Evolutionary conservation across 768 basidiomycete species (phyloP).

Genomic region (Suillus weaverae): DNA sequence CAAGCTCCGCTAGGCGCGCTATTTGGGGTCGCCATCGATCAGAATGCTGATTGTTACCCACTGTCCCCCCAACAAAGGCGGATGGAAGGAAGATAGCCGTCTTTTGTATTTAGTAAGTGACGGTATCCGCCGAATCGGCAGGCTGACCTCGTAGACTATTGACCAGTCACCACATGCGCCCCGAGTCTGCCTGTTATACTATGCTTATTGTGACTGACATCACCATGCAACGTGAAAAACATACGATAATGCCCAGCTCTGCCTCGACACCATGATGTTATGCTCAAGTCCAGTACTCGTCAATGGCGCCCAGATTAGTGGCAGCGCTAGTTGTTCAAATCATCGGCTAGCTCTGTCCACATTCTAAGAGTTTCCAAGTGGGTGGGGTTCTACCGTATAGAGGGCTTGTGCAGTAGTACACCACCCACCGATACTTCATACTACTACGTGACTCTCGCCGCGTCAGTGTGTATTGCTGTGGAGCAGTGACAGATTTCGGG

Average conservation of each 20-base stretch:
- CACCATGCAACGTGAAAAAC: neutral
- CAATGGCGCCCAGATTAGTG: neutral
- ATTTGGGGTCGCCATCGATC: neutral
- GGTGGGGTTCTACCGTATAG: too few relatives aligned
- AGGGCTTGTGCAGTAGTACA: neutral
- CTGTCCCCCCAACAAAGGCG: neutral
- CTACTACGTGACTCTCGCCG: neutral
- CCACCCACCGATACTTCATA: neutral
- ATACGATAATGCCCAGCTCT: neutral
- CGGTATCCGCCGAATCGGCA: neutral
- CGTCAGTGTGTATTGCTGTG: neutral
- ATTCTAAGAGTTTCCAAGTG: neutral
- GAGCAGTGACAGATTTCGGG: neutral
- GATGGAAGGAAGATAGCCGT: neutral
- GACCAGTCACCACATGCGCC: too few relatives aligned
- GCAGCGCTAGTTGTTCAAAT: neutral
- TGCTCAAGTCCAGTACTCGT: too few relatives aligned
- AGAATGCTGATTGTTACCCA: neutral
- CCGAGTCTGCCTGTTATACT: too few relatives aligned
- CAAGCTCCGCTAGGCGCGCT: neutral
- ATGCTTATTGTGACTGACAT: neutral
- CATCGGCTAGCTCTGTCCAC: neutral
- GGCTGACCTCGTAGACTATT: neutral
- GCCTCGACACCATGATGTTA: neutral
- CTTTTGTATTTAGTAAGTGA: neutral